Conservation (phyloP, 78 protist species). For the Protostelium mycophagum region DNA sequence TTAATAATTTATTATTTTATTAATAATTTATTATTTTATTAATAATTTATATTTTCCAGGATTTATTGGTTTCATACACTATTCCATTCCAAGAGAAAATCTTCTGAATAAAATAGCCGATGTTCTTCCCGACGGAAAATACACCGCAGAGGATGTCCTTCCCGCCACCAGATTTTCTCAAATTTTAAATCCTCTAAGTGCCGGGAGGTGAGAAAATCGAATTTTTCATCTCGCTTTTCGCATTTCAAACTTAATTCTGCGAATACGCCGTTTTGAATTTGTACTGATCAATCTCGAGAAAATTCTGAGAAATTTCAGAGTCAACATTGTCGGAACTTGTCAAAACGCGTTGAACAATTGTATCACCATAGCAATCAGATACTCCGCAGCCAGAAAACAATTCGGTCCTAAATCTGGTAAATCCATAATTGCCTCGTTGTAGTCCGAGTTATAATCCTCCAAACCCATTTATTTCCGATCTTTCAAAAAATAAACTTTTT, state of each 20-base stretch:
- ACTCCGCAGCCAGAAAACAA: slow-evolving; percentile 31
- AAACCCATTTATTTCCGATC: not conserved
- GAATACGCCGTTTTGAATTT: too few species aligned
- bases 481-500: too few species aligned
- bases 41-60: too few species aligned
- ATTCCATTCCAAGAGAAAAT: slow-evolving; percentile 70
- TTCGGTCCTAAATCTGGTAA: slow-evolving; percentile 18
- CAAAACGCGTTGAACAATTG: not conserved
- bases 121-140: slow-evolving; percentile 51
- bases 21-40: too few species aligned
- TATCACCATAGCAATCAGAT: slow-evolving; percentile 41
- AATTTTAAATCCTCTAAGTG: not conserved
- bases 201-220: not conserved
- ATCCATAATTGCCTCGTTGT: too few species aligned
- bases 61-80: slow-evolving; percentile 57
- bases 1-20: too few species aligned
- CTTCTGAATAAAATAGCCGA: slow-evolving; percentile 63
- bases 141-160: slow-evolving; percentile 8
- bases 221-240: too few species aligned
- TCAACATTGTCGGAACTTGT: not conserved
- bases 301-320: not conserved
- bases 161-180: not conserved
- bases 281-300: not conserved
- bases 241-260: too few species aligned
- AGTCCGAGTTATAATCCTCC: not conserved